phyloP scores from a whole-genome alignment of 352 stramenopile genomes.

The Peronospora farinosa region DNA sequence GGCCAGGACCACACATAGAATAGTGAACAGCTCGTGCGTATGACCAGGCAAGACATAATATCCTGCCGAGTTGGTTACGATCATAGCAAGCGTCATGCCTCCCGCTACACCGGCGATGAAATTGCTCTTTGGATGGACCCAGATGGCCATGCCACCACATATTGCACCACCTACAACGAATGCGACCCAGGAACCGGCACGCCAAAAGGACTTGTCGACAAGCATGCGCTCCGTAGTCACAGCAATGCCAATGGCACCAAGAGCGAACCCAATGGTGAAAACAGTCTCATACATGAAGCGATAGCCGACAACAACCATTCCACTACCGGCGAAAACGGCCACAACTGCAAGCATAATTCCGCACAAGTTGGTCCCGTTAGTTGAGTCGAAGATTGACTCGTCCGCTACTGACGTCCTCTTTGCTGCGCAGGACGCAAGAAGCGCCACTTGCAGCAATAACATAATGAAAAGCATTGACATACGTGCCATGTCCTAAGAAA shows the following conservation, averaged over 20 bases:
- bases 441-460: conserved; percentile 13
- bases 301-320: conserved; percentile 27
- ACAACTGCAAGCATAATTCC: conserved; percentile 28
- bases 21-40: conserved; percentile 23
- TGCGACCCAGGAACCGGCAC: conserved; percentile 27
- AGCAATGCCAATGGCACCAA: conserved; percentile 23
- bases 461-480: conserved; percentile 9
- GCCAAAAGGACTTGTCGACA: conserved; percentile 22
- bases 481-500: conserved; percentile 12
- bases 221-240: conserved; percentile 31
- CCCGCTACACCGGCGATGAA: conserved; percentile 29
- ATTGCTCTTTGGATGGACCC: conserved; percentile 29
- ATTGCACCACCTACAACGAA: conserved; percentile 30
- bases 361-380: conserved; percentile 18
- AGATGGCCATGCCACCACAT: conserved; percentile 29
- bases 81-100: conserved; percentile 26
- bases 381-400: conserved; percentile 31
- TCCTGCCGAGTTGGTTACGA: conserved; percentile 28
- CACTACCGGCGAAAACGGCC: conserved; percentile 24
- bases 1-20: conserved; percentile 28
- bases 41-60: conserved; percentile 31
- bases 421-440: conserved; percentile 10
- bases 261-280: conserved; percentile 27
- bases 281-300: conserved; percentile 31
- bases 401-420: conserved; percentile 9